phyloP scores from a whole-genome alignment of 208 protist species.

The Acanthamoeba healyi region DNA sequence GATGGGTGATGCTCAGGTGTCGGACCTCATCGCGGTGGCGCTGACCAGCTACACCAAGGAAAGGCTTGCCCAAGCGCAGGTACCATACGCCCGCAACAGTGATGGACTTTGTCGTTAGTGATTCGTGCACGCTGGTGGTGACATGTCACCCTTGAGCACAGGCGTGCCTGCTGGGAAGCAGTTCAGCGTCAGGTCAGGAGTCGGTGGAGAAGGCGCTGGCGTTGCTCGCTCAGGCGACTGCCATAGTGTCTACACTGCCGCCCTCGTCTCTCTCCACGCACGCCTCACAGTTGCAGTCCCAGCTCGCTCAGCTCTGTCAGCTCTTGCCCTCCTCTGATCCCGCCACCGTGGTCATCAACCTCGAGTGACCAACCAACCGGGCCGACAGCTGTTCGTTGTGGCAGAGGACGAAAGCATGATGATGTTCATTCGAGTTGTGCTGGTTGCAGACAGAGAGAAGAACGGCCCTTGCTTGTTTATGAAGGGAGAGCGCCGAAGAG shows the following conservation, averaged over 20 bases:
- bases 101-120: too few relatives aligned
- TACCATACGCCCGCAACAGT: background rate
- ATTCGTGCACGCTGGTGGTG: background rate
- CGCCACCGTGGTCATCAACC: background rate
- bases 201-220: slow-evolving; percentile 47
- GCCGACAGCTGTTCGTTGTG: too few relatives aligned
- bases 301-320: slow-evolving; percentile 25
- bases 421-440: too few relatives aligned
- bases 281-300: background rate
- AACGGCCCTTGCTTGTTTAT: too few relatives aligned
- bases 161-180: background rate
- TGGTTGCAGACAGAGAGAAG: too few relatives aligned
- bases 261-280: background rate
- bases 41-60: slow-evolving; percentile 24
- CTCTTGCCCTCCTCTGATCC: background rate
- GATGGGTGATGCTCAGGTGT: background rate
- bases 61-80: slow-evolving; percentile 10
- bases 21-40: background rate
- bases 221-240: background rate
- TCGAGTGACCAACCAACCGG: background rate
- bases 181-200: background rate
- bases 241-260: background rate
- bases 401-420: too few relatives aligned
- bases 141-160: background rate
- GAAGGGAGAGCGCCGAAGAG: background rate